These are phyloP conservation scores for Boletus semigastroideus DNA, from an alignment of 1,284 basidiomycete species.

Conservation along the genomic window DNA sequence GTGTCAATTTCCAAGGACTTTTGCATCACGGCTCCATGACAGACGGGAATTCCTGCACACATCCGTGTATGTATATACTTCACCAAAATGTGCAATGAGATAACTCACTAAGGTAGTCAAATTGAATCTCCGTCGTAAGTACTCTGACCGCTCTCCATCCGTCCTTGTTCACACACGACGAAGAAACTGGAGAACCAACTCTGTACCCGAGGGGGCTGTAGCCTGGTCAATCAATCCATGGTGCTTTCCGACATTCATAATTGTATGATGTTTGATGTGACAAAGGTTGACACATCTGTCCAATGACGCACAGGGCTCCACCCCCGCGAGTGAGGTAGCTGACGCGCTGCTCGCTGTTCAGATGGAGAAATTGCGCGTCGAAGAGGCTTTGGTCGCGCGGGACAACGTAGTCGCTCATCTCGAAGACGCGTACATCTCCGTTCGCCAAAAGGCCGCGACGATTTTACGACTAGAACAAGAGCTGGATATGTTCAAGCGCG, in stretches of 20 bases:
- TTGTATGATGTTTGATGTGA: slow-evolving; percentile 5
- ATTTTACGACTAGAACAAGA: slow-evolving; percentile 52
- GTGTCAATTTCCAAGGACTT: no score
- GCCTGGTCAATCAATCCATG: slow-evolving; percentile 11
- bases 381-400: slow-evolving; percentile 61
- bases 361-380: slow-evolving; percentile 52
- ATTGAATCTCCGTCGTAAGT: no score
- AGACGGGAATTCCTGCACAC: no score
- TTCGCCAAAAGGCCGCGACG: slow-evolving; percentile 56
- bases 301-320: slow-evolving; percentile 14
- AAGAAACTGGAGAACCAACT: slow-evolving; percentile 8
- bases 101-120: no score
- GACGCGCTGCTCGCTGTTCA: slow-evolving; percentile 56
- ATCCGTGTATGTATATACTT: no score
- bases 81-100: no score
- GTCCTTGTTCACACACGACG: no score
- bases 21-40: no score
- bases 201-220: slow-evolving; percentile 1
- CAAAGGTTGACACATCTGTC: neutral
- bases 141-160: no score
- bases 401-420: slow-evolving; percentile 63
- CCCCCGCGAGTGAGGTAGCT: slow-evolving; percentile 25
- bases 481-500: slow-evolving; percentile 29
- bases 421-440: slow-evolving; percentile 57
- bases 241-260: slow-evolving; percentile 9